Conservation (phyloP, 495 filamentous ascomycete species). For the Aeminium ludgeri region DNA sequence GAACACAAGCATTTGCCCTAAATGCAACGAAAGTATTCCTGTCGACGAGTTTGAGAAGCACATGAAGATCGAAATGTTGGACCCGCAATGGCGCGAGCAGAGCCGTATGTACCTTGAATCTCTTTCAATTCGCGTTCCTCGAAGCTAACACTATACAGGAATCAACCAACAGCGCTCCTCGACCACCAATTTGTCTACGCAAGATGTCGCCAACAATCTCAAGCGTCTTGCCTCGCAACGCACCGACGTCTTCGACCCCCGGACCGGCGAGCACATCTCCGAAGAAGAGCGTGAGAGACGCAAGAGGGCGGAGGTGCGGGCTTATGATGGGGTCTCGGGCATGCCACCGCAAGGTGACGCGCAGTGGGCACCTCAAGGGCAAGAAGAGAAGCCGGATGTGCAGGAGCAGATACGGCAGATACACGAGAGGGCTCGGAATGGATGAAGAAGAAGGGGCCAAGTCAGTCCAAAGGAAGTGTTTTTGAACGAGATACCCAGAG, state of each 20-base stretch:
- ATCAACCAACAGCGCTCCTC: constrained; percentile 57
- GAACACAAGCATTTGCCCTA: constrained; percentile 66
- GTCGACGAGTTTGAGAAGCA: constrained; percentile 77
- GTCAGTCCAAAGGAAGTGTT: not conserved
- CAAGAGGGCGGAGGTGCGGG: constrained; percentile 47
- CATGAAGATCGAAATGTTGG: constrained; percentile 90
- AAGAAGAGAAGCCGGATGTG: constrained; percentile 4
- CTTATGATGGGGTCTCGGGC: constrained; percentile 44
- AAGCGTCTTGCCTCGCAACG: constrained; percentile 92
- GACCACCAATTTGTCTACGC: constrained; percentile 73
- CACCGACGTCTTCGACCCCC: constrained; percentile 74
- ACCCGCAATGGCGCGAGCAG: constrained; percentile 93
- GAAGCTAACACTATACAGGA: too few species aligned
- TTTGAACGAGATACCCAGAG: not conserved
- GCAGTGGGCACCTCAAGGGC: constrained; percentile 11
- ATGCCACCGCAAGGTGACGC: constrained; percentile 38
- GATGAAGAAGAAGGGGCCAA: not conserved
- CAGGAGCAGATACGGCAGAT: constrained; percentile 12
- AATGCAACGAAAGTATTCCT: constrained; percentile 81
- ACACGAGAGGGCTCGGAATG: constrained; percentile 5
- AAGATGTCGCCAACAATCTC: constrained; percentile 80
- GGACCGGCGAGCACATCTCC: constrained; percentile 38
- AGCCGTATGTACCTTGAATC: constrained; percentile 41
- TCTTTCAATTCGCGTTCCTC: too few species aligned
- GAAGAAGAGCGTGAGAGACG: constrained; percentile 62